Evolutionary conservation across 768 basidiomycete genomes (phyloP).

Genomic region (Dioszegia aurantiaca): DNA sequence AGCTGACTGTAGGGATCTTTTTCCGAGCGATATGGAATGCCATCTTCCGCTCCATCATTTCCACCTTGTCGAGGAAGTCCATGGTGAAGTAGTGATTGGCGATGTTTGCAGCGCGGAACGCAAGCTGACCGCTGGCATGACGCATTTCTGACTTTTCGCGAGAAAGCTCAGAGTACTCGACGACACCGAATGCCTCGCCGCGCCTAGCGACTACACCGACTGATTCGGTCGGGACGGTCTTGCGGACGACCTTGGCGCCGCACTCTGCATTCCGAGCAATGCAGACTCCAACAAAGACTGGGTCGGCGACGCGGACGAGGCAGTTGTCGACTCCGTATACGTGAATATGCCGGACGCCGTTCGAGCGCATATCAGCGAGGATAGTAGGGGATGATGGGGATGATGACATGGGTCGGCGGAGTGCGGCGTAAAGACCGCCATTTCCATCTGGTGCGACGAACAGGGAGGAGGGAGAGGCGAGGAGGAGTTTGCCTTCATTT

Average conservation of each 20-base stretch:
- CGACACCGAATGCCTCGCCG: conserved; percentile 80
- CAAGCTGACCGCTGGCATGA: conserved; percentile 72
- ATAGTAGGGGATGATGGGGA: conserved; percentile 69
- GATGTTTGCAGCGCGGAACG: conserved; percentile 94
- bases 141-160: conserved; percentile 73
- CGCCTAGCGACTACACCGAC: conserved; percentile 90
- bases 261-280: conserved; percentile 83
- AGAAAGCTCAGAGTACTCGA: conserved; percentile 96
- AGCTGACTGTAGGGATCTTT: conserved; percentile 83
- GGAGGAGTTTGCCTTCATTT: conserved; percentile 87
- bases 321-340: conserved; percentile 99
- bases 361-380: conserved; percentile 72
- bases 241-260: conserved; percentile 94
- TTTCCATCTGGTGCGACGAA: conserved; percentile 99
- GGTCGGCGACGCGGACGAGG: conserved; percentile 93
- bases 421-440: conserved; percentile 93
- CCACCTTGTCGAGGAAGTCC: conserved; percentile 71
- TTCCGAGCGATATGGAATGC: conserved; percentile 97
- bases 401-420: conserved; percentile 65
- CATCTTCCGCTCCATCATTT: conserved; percentile 78
- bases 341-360: conserved; percentile 82
- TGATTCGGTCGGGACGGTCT: conserved; percentile 76
- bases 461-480: conserved; percentile 71
- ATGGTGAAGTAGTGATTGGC: conserved; percentile 98
- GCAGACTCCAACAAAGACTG: conserved; percentile 92